A percentile compares a stretch with the other conserved stretches of the same genome.
Evolutionary conservation across 2,329 filamentous ascomycete species (phyloP).

Genomic region (Apiospora marii): DNA sequence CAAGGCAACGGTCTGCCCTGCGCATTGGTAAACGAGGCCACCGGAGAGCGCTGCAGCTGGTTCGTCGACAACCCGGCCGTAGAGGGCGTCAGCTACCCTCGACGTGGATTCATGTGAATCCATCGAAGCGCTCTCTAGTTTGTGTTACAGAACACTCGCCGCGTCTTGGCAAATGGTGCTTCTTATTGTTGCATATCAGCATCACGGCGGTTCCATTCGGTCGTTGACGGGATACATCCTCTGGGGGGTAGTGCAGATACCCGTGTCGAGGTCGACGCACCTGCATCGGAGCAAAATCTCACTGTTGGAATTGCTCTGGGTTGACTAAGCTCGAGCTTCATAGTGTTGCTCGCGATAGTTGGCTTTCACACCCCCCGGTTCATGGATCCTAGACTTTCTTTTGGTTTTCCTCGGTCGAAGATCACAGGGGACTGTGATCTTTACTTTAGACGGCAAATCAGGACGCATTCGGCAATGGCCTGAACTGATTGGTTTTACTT

Average conservation of each 20-base stretch:
- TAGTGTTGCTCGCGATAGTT: not conserved
- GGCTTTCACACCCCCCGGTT: slow-evolving; percentile 2
- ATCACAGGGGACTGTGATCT: slow-evolving; percentile 17
- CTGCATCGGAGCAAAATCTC: slow-evolving; percentile 11
- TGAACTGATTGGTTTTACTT: not conserved
- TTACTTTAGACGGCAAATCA: slow-evolving; percentile 23
- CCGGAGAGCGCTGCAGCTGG: slow-evolving; percentile 90
- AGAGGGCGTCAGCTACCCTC: slow-evolving; percentile 83
- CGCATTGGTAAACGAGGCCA: slow-evolving; percentile 83
- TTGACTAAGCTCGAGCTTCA: not conserved
- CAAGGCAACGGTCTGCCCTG: slow-evolving; percentile 83
- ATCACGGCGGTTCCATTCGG: not conserved
- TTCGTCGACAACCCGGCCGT: slow-evolving; percentile 89
- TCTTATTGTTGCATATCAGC: not conserved
- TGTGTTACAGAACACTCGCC: not conserved
- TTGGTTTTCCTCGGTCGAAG: slow-evolving; percentile 15
- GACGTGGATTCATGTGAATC: slow-evolving; percentile 67
- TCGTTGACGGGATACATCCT: not conserved
- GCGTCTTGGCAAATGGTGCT: not conserved
- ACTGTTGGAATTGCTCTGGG: slow-evolving; percentile 3
- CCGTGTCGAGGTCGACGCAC: not conserved
- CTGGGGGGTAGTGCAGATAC: slow-evolving; percentile 4
- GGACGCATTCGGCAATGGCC: not conserved
- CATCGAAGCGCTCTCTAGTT: slow-evolving; percentile 10
- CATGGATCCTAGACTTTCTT: slow-evolving; percentile 24